Evolutionary conservation across 495 filamentous ascomycete species (phyloP), one percentile per base, ranked within the genome.

Genomic region (Lentithecium fluviatile): DNA sequence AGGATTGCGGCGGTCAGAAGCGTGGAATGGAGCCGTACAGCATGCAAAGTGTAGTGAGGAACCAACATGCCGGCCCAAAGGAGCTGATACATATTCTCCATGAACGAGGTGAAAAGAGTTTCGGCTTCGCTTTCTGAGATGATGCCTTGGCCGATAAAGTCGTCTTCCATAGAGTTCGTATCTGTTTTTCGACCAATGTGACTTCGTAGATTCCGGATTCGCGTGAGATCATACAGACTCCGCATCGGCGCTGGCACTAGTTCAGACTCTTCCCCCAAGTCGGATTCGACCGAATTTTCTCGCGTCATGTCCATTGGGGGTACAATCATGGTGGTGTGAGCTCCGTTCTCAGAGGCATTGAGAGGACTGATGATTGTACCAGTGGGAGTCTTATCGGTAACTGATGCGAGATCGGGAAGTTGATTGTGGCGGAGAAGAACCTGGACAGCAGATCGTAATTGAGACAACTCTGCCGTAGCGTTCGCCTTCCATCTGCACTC

Each of bases 91-190:
- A 23, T 26, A 17, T 46, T 56, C 20, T 46, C 40, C 42, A 45
- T 56, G 38, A 32, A 56, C 8, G 37, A 21, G n/a, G 3, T 45
- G 53, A 56, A 56, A 2, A 56, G 42, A 2, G 45, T 38, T 19
- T 56, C 53, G 19, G 53, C 53, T 32, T 56, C 53, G 2, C 2
- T 21, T n/a, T 20, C 4, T 2, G 37, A 29, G 24, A 56, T 34
- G 53, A 56, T 56, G 23, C 40, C 40, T 46, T 56, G 53, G 17
- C n/a, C 42, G 23, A 56, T 56, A 17, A 56, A 56, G 21, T 56
- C 53, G 1, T 46, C 42, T 10, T 46, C 40, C 20, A 56, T 17
- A 13, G 38, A 19, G 38, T 20, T 46, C 2, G 40, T 11, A 21
- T 26, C 26, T 34, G 40, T 6, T 12, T 56, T 56, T 37, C 37